Conservation (phyloP, 2,329 filamentous ascomycete genomes). For the Aspergillus fischeri region DNA sequence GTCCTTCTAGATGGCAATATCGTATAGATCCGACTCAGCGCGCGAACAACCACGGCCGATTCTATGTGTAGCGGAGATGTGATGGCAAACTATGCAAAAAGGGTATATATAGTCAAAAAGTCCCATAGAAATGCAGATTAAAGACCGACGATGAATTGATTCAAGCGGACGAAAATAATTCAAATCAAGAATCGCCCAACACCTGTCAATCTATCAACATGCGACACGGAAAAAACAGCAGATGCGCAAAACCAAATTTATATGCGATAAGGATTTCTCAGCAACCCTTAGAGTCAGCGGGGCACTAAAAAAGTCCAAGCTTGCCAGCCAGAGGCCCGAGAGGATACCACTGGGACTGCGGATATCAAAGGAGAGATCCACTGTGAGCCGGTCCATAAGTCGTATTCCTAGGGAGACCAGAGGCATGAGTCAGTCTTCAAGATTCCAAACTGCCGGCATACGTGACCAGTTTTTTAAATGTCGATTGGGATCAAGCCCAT, state of each 20-base stretch:
- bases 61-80: no score
- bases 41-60: no score
- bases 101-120: not conserved
- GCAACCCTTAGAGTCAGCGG: not conserved
- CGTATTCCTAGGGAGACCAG: not conserved
- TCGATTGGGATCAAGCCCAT: not conserved
- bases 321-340: not conserved
- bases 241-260: not conserved
- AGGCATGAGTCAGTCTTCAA: not conserved
- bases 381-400: not conserved
- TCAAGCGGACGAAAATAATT: not conserved
- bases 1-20: conserved; percentile 4
- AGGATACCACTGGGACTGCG: not conserved
- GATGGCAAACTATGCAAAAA: no score
- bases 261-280: not conserved
- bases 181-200: not conserved
- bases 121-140: not conserved
- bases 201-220: not conserved
- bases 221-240: not conserved
- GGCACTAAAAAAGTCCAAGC: conserved; percentile 1
- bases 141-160: not conserved
- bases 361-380: not conserved
- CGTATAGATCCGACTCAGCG: not conserved
- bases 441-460: not conserved
- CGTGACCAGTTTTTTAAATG: not conserved